Conservation (phyloP, 164 flowering plant genomes). For the Houttuynia cordata region DNA sequence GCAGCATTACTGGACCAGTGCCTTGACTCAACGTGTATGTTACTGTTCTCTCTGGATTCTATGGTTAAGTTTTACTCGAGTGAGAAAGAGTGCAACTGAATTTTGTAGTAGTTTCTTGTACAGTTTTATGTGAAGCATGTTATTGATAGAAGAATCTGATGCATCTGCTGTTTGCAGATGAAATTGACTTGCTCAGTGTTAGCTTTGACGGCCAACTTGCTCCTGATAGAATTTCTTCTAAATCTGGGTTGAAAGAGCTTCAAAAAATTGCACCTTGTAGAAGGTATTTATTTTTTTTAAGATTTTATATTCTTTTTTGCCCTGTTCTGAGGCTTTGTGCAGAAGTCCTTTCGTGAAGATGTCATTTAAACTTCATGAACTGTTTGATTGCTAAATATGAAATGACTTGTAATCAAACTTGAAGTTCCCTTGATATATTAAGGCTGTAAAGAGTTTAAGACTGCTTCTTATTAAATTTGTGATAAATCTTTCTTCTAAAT, state of each 20-base stretch:
- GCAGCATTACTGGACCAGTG: slow-evolving; percentile 78
- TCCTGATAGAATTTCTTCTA: slow-evolving; percentile 89
- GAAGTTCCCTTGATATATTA: too few species aligned
- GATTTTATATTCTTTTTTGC: too few species aligned
- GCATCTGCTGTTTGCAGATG: slow-evolving; percentile 37
- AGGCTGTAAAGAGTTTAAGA: background rate
- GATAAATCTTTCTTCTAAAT: too few species aligned
- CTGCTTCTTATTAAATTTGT: background rate
- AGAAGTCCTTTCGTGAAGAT: background rate
- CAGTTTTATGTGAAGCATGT: background rate
- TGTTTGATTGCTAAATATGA: background rate
- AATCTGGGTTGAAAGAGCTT: slow-evolving; percentile 69
- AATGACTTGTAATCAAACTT: too few species aligned
- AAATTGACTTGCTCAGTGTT: slow-evolving; percentile 86
- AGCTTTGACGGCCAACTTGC: slow-evolving; percentile 90
- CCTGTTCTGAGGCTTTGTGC: background rate
- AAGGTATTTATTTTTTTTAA: slow-evolving; percentile 35
- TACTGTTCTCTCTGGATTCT: background rate
- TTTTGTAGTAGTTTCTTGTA: background rate
- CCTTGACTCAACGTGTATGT: slow-evolving; percentile 59
- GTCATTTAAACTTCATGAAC: background rate
- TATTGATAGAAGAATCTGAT: slow-evolving; percentile 8
- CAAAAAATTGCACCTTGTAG: slow-evolving; percentile 58
- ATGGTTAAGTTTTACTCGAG: background rate
- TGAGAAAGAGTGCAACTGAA: background rate